Base-by-base conservation (phyloP, 164 flowering plant genomes). In the Berberis thunbergii region DNA sequence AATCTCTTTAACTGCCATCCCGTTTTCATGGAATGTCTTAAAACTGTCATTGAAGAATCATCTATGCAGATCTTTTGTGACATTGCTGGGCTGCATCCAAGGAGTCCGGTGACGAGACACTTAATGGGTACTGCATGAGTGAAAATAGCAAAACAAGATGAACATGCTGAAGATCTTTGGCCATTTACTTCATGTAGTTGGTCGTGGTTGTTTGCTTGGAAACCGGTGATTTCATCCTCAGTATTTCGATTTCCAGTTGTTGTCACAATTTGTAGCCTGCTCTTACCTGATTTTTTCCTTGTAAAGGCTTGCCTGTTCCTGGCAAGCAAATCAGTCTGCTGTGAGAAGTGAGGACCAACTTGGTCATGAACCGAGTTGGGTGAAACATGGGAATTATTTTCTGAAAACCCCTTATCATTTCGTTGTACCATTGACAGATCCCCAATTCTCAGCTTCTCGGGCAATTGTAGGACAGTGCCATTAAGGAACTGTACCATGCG, bases 1-100 rank as follows among this genome's bases (percentile, higher is more conserved):
- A 85, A 43, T 70, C 88, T 78, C 74, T 87, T 89, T 59, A 95
- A 76, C 82, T 89, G 96, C 97, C 97, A 91, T 7, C 99, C 99
- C 1, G 81, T 82, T 74, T 72, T 87, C 83, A 87, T 76, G 9
- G 97, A 82, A 79, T 91, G 94, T 53, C 65, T 70, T 60, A 95
- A 67, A 46, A 91, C 87, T 2, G 97, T 87, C 42, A 85, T 82
- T 0, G 99, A 95, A 67, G 99, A 91, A 75, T 95, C 97, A n/a
- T 91, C 97, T 59, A 95, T 76, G 80, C 96, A 87, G 26, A 95
- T 74, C 80, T 81, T 88, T 55, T 80, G 78, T 7, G 88, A 67
- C 86, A 84, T 84, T 42, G 64, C 49, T 0, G 96, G 84, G 62
- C 92, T 84, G 80, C 96, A 95, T 10, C 92, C 96, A 38, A 95